Evolutionary conservation across 768 basidiomycete species (phyloP), one percentile per base, ranked within the genome.

Genomic region (Boletus rubescentipes): DNA sequence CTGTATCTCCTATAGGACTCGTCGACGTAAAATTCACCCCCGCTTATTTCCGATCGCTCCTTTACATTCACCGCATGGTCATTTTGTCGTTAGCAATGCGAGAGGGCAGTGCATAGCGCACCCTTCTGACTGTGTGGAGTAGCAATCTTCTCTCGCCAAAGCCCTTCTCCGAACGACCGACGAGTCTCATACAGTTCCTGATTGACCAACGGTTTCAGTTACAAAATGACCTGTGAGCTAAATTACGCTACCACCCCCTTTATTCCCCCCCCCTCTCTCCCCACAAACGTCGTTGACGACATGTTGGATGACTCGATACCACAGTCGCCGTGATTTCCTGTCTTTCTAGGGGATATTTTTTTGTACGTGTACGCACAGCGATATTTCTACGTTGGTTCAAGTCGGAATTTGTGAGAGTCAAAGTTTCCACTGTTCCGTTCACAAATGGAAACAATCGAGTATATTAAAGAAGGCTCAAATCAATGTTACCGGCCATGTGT

Each of bases 21-120:
- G 1, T 41, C 47, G 44, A 55, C 58, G 59, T 60, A 60, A 59
- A 61, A 5, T 30, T 20, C 39, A 44, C 16, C 12, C 47, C 37
- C 30, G 15, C 41, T 44, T 36, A 45, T 54, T 54, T 50, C 61
- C 48, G 61, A 40, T 34, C 11, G 10, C 51, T 15, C 23, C 26
- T 58, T 38, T 16, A 16, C 39, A 14, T 12, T 30, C 15, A 21
- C n/a, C 38, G 34, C 34, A 26, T 44, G 45, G 30, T 29, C 12
- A 32, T 50, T 37, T 23, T 35, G 11, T 44, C 49, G 41, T 38
- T n/a, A 9, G 35, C 32, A 18, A 18, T 50, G 20, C 32, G n/a
- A 18, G 18, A 4, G 15, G 26, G 41, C 38, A 41, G 37, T 43
- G 42, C 37, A 38, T 8, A 12, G 34, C 26, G 23, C 14, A 15